These are phyloP conservation scores for Silene noctiflora DNA, from an alignment of 179 eudicot species.

Conservation along the genomic window DNA sequence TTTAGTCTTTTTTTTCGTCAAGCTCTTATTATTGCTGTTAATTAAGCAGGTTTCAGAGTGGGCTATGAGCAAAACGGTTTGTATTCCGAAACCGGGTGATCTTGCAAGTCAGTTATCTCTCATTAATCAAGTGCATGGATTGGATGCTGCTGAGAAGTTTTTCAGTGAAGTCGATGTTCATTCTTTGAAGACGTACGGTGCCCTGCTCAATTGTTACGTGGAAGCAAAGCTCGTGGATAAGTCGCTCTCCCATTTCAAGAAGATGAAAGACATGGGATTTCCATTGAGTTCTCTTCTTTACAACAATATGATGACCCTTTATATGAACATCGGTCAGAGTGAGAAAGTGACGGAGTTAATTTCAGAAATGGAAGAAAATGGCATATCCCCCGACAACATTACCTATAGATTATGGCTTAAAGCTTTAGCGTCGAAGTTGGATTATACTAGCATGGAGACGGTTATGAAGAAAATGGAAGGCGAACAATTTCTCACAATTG, in stretches of 20 bases:
- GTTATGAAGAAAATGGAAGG: constrained; percentile 45
- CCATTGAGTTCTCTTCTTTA: constrained; percentile 37
- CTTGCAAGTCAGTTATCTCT: constrained; percentile 51
- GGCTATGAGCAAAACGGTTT: constrained; percentile 32
- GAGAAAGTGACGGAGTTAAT: constrained; percentile 46
- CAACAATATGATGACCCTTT: constrained; percentile 52
- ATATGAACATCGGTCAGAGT: constrained; percentile 31
- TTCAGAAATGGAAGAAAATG: constrained; percentile 42
- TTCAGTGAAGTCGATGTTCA: constrained; percentile 38
- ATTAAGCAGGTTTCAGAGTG: constrained; percentile 50
- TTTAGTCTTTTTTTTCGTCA: background rate
- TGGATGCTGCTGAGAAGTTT: constrained; percentile 50
- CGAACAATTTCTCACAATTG: constrained; percentile 32
- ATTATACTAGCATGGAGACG: constrained; percentile 41
- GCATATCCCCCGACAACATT: constrained; percentile 41
- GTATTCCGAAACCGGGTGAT: constrained; percentile 30
- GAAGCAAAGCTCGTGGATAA: constrained; percentile 43
- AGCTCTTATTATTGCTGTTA: constrained; percentile 4
- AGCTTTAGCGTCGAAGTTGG: constrained; percentile 39
- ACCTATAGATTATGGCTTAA: constrained; percentile 52
- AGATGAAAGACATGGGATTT: constrained; percentile 48
- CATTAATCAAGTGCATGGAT: constrained; percentile 50
- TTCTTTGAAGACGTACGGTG: constrained; percentile 48
- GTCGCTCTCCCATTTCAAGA: constrained; percentile 37
- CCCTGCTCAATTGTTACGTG: constrained; percentile 55